Evolutionary conservation across 169 alveolate genomes (phyloP).

Genomic region (Toxoplasma gondii): DNA sequence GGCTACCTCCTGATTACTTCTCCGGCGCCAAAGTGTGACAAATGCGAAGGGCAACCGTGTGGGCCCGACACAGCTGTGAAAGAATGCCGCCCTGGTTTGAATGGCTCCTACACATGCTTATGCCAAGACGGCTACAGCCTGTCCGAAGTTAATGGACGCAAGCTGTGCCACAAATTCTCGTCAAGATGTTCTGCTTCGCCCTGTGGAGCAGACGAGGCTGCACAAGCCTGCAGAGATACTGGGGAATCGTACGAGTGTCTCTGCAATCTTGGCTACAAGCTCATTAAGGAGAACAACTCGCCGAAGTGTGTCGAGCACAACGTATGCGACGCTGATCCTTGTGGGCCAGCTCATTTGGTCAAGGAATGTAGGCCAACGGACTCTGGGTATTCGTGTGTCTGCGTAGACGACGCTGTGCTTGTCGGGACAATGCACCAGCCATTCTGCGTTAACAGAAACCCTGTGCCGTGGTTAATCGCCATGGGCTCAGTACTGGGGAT

Average conservation of each 20-base stretch:
- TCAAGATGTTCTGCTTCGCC: neutral
- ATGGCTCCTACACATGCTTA: neutral
- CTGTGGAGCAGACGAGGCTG: neutral
- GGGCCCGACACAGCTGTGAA: neutral
- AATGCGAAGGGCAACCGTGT: neutral
- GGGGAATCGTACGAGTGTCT: neutral
- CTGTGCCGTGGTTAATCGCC: no score
- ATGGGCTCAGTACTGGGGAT: no score
- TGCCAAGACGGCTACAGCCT: neutral
- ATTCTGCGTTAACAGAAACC: neutral
- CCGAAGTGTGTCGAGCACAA: neutral
- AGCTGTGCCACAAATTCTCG: neutral
- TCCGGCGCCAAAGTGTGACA: neutral
- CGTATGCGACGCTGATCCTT: neutral
- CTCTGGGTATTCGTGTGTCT: neutral
- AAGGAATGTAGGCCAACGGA: neutral
- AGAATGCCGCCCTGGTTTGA: neutral
- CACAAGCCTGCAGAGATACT: neutral
- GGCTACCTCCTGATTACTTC: neutral
- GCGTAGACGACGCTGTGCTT: neutral
- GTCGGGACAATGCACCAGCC: neutral
- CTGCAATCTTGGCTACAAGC: neutral
- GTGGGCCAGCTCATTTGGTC: neutral
- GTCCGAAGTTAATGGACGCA: neutral
- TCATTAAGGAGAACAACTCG: neutral